Conservation (phyloP, 2,329 filamentous ascomycete genomes). For the Neonectria punicea region DNA sequence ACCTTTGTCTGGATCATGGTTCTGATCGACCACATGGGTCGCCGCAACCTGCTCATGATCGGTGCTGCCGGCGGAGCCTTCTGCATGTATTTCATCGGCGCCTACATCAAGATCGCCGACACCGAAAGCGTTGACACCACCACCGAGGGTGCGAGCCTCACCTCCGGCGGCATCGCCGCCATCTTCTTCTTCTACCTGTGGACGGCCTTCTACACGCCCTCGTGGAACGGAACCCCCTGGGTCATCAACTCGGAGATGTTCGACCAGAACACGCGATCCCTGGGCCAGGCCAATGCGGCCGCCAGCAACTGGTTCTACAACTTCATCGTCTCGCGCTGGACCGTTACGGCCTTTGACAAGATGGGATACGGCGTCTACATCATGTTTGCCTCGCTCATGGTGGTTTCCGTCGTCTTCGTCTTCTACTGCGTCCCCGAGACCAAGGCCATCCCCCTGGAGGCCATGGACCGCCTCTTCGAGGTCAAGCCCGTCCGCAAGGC, state of each 20-base stretch:
- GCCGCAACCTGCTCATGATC: conserved; percentile 70
- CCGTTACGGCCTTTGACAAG: conserved; percentile 69
- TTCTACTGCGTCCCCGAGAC: conserved; percentile 74
- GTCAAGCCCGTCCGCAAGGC: conserved; percentile 57
- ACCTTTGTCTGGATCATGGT: conserved; percentile 77
- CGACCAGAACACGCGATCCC: conserved; percentile 68
- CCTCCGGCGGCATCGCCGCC: conserved; percentile 69
- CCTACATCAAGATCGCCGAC: conserved; percentile 52
- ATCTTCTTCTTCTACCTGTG: conserved; percentile 72
- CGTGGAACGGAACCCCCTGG: conserved; percentile 81
- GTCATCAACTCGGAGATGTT: conserved; percentile 82
- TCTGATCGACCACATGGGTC: conserved; percentile 70
- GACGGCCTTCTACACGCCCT: conserved; percentile 73
- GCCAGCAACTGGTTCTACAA: conserved; percentile 80
- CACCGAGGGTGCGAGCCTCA: conserved; percentile 45
- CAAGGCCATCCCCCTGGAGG: conserved; percentile 72
- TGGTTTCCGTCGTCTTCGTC: conserved; percentile 67
- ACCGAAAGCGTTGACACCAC: conserved; percentile 56
- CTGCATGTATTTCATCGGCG: conserved; percentile 72
- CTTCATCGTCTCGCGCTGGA: conserved; percentile 75
- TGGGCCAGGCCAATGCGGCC: conserved; percentile 78
- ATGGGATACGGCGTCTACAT: conserved; percentile 75
- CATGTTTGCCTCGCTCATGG: conserved; percentile 73
- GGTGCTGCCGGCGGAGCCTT: conserved; percentile 70
- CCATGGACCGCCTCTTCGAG: conserved; percentile 71